Conservation (phyloP, 768 basidiomycete genomes). For the Xerocomus potaroensis region DNA sequence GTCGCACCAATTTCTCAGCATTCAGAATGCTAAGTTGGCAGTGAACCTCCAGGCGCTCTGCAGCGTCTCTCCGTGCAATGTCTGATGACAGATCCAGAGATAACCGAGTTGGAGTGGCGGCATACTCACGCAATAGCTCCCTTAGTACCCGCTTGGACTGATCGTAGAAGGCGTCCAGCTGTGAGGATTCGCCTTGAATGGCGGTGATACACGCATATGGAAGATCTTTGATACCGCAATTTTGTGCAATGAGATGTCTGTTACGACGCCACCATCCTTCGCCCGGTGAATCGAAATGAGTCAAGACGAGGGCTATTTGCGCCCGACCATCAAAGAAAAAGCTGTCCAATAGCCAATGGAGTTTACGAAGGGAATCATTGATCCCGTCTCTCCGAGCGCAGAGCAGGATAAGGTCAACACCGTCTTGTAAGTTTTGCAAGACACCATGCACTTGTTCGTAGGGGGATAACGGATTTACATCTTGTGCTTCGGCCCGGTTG, state of each 20-base stretch:
- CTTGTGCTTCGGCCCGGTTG: constrained; percentile 19
- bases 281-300: constrained; percentile 33
- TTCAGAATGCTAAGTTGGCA: constrained; percentile 12
- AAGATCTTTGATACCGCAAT: constrained; percentile 8
- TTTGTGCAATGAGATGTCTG: constrained; percentile 14
- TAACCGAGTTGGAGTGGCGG: constrained; percentile 6
- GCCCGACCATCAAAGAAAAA: constrained; percentile 36
- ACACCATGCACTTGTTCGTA: constrained; percentile 32
- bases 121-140: constrained; percentile 8
- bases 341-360: constrained; percentile 36
- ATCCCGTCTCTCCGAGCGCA: constrained; percentile 36
- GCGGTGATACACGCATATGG: constrained; percentile 20
- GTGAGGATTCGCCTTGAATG: neutral
- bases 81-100: constrained; percentile 18
- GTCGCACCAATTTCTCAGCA: constrained; percentile 11
- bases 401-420: constrained; percentile 39
- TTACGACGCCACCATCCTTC: constrained; percentile 38
- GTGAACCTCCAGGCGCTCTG: constrained; percentile 7
- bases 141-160: constrained; percentile 13
- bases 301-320: constrained; percentile 37
- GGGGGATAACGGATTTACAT: constrained; percentile 14
- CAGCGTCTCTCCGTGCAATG: neutral
- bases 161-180: neutral
- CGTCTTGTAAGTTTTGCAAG: constrained; percentile 29
- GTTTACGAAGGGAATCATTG: constrained; percentile 32